These are phyloP conservation scores for Chlorella sp. DNA, from an alignment of 139 green algal genomes.

Conservation along the genomic window DNA sequence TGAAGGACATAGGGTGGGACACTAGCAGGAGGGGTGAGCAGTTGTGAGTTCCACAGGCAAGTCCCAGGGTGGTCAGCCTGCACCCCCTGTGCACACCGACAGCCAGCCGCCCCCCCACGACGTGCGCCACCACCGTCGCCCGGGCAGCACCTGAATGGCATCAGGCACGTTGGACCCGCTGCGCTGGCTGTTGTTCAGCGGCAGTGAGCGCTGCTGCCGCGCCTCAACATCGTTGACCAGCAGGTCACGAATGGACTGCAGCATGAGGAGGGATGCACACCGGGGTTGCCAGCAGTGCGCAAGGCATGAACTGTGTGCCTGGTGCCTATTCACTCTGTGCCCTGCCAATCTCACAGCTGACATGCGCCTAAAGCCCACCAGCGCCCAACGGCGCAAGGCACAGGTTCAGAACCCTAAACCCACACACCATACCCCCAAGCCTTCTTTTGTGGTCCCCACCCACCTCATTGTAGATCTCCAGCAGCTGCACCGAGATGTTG, in stretches of 20 bases:
- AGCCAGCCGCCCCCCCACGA: background rate
- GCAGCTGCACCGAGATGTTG: conserved; percentile 84
- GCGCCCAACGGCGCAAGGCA: no score
- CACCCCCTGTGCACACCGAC: background rate
- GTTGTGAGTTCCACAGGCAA: no score
- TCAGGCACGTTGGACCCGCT: conserved; percentile 85
- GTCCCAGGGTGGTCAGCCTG: background rate
- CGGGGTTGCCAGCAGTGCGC: background rate
- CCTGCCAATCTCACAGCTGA: no score
- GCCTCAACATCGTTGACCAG: conserved; percentile 43
- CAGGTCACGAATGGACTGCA: conserved; percentile 72
- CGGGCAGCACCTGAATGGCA: conserved; percentile 66
- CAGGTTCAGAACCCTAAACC: no score
- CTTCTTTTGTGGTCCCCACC: background rate
- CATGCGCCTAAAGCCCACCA: no score
- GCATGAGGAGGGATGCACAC: background rate
- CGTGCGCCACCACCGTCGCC: background rate
- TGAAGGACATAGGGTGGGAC: no score
- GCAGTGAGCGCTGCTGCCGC: conserved; percentile 50
- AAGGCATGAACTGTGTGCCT: background rate
- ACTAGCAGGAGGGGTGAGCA: no score
- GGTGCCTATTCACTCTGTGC: no score
- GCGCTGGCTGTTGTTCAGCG: conserved; percentile 78
- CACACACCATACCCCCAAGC: no score
- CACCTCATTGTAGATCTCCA: conserved; percentile 98